Evolutionary conservation across 2,329 filamentous ascomycete species (phyloP), one percentile per base, ranked within the genome.

Genomic region (Curvularia sp.): DNA sequence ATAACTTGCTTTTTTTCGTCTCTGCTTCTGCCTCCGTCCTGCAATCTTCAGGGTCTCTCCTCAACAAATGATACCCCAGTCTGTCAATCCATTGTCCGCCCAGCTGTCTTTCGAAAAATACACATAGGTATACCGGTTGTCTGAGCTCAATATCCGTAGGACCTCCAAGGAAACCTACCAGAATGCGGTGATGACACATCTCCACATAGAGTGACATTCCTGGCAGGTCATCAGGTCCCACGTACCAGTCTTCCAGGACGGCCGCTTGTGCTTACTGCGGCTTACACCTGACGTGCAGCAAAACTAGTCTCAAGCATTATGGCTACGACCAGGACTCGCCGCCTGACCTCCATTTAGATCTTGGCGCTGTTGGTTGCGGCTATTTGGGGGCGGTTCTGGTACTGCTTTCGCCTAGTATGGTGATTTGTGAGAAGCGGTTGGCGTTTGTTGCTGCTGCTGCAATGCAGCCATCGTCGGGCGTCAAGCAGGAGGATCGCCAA

Each of bases 201-300:
- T 31, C 49, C 20, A 50, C 22, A 49, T 12, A 46, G n/a, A 35
- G 38, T 44, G 20, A 20, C 48, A 48, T 35, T 49, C 54, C 26
- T 33, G 44, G 24, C 33, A 43, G 55, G 42, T 51, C 33, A 51
- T 43, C 28, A 57, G 18, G 48, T 54, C 53, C 63, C 62, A 57
- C 52, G 50, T 65, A 66, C 67, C 60, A 33, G 66, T 61, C 59
- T 62, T 58, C 18, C 54, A 20, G 22, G 30, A 48, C 60, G 52
- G 56, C 50, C 49, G 41, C 56, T 63, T 60, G 52, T 62, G 68
- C 66, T 72, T 64, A 70, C 68, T 60, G 66, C 63, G 46, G 65
- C 66, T 72, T 68, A 71, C 59, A 33, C 42, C 63, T 60, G 61
- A 66, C 65, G 62, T 72, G 68, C 64, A 63, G 56, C 33, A 9